Conservation (phyloP, 1,284 basidiomycete genomes). For the Thecaphora frezii region DNA sequence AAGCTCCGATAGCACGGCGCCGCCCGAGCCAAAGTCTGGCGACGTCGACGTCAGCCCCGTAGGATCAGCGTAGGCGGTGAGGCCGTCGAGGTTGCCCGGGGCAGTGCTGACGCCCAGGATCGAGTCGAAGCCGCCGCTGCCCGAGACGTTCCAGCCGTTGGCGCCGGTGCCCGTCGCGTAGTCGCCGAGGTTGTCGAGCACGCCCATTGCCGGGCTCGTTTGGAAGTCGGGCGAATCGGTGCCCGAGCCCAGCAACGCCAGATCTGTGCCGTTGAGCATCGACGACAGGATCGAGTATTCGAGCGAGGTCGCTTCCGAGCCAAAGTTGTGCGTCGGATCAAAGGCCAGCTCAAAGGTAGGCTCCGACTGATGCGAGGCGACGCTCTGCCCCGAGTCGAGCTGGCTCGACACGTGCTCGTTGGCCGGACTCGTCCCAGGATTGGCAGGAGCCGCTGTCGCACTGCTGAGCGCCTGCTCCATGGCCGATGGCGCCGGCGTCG, state of each 20-base stretch:
- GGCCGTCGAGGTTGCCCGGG: not conserved
- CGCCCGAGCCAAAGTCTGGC: not conserved
- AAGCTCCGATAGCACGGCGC: not conserved
- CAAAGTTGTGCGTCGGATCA: conserved; percentile 73
- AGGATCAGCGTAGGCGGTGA: not conserved
- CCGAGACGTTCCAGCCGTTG: conserved; percentile 31
- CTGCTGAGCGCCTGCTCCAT: conserved; percentile 22
- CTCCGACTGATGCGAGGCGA: conserved; percentile 8
- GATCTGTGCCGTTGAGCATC: conserved; percentile 66
- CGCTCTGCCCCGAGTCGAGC: conserved; percentile 18
- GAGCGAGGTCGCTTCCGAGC: conserved; percentile 81
- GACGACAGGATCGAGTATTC: conserved; percentile 88
- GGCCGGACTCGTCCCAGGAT: conserved; percentile 14
- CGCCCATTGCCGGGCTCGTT: conserved; percentile 34
- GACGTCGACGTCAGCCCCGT: not conserved
- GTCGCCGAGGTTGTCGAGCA: conserved; percentile 34
- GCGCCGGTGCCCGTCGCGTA: not conserved
- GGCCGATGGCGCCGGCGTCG: conserved; percentile 7
- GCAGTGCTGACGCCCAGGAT: conserved; percentile 13
- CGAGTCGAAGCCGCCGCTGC: conserved; percentile 14
- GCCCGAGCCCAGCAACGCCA: conserved; percentile 27
- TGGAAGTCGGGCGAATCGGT: conserved; percentile 42
- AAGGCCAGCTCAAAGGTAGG: conserved; percentile 62
- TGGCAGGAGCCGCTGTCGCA: too few species aligned
- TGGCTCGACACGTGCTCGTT: conserved; percentile 39